Evolutionary conservation across 139 green algal genomes (phyloP).

Genomic region (Closterium sp.): DNA sequence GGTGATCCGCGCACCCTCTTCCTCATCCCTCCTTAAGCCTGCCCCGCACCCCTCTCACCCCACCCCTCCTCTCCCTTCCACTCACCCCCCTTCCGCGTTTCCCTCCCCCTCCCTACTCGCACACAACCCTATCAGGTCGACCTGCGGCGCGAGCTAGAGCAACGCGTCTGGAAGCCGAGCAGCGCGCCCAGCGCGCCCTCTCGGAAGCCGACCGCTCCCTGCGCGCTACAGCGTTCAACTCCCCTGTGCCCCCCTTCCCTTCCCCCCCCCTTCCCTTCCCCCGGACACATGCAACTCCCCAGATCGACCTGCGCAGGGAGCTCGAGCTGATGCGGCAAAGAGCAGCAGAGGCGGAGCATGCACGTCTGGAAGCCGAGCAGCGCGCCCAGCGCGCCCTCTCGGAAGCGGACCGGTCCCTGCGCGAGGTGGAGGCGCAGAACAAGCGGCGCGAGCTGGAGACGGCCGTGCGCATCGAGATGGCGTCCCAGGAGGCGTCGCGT

Average conservation of each 20-base stretch:
- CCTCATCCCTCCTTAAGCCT: neutral
- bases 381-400: conserved; percentile 8
- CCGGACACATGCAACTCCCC: neutral
- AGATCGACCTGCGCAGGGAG: conserved; percentile 17
- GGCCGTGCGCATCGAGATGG: conserved; percentile 13
- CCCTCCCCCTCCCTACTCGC: neutral
- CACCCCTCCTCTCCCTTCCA: neutral
- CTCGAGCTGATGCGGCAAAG: conserved; percentile 12
- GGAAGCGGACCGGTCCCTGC: conserved; percentile 13
- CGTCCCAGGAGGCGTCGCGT: neutral
- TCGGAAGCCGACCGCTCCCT: no score
- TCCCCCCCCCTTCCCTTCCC: no score
- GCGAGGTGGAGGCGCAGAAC: conserved; percentile 20
- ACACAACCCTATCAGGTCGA: conserved; percentile 4
- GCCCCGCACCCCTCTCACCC: neutral
- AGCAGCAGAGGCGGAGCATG: conserved; percentile 18
- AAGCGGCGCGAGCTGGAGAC: conserved; percentile 14
- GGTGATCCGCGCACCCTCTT: no score
- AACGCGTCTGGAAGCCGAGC: no score
- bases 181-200: no score
- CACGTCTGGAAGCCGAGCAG: neutral
- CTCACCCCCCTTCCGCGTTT: neutral
- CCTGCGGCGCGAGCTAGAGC: no score
- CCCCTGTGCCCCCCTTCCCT: neutral
- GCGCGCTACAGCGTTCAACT: no score